Evolutionary conservation across 768 basidiomycete genomes (phyloP).

Genomic region (Crucibulum laeve): DNA sequence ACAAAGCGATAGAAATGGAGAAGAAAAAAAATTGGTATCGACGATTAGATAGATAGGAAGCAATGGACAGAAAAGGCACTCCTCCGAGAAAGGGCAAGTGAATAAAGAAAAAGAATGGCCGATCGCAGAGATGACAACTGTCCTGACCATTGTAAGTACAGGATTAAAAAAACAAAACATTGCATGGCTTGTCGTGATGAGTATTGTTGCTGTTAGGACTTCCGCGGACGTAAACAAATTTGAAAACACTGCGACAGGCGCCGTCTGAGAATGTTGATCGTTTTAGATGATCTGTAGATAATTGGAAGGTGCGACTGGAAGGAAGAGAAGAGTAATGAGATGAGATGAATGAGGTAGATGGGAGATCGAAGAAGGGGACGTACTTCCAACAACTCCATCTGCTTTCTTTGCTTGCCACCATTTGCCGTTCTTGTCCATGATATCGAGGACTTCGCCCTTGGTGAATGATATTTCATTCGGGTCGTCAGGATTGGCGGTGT

Average conservation of each 20-base stretch:
- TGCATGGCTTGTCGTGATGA: background rate
- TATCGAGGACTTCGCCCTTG: constrained; percentile 91
- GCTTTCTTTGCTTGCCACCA: constrained; percentile 89
- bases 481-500: constrained; percentile 91
- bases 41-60: no score
- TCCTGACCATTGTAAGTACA: background rate
- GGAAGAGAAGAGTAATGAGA: constrained; percentile 6
- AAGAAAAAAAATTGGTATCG: no score
- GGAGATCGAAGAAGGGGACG: constrained; percentile 26
- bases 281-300: constrained; percentile 75
- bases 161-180: background rate
- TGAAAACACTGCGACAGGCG: no score
- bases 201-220: background rate
- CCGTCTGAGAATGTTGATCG: no score
- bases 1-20: background rate
- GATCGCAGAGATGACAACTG: background rate
- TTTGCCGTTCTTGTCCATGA: constrained; percentile 88
- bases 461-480: constrained; percentile 93
- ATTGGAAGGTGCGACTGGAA: constrained; percentile 79
- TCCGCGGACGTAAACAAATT: no score
- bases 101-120: constrained; percentile 12
- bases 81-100: constrained; percentile 1
- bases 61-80: background rate
- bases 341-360: constrained; percentile 7
- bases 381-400: constrained; percentile 77